Conservation (phyloP, 495 filamentous ascomycete species). For the Penicillium paxilli region DNA sequence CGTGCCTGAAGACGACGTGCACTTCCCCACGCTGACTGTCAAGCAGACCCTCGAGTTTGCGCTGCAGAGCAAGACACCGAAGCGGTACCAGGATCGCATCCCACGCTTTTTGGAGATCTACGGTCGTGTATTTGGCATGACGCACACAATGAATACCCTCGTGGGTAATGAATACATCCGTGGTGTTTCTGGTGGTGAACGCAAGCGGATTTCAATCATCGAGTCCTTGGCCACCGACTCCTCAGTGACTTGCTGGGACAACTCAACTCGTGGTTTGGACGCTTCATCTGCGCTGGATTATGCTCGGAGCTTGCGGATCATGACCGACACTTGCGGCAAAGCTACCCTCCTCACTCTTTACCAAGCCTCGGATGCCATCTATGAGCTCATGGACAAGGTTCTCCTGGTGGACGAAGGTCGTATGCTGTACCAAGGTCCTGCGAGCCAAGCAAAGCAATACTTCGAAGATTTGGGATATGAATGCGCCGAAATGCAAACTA, state of each 20-base stretch:
- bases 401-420: constrained; percentile 75
- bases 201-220: constrained; percentile 60
- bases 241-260: constrained; percentile 80
- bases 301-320: constrained; percentile 67
- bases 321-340: constrained; percentile 77
- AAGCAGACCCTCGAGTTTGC: constrained; percentile 82
- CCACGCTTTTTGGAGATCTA: constrained; percentile 69
- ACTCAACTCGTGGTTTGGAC: constrained; percentile 79
- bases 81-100: constrained; percentile 67
- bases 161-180: constrained; percentile 82
- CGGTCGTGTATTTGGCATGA: constrained; percentile 78
- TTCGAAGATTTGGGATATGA: constrained; percentile 82
- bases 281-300: constrained; percentile 75
- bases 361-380: constrained; percentile 82
- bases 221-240: constrained; percentile 69
- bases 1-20: constrained; percentile 79
- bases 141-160: constrained; percentile 76
- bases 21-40: constrained; percentile 80
- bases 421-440: constrained; percentile 77
- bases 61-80: constrained; percentile 72
- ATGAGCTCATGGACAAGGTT: constrained; percentile 82
- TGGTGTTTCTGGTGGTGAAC: constrained; percentile 85
- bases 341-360: constrained; percentile 80
- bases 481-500: constrained; percentile 74
- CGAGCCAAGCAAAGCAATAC: constrained; percentile 67